Evolutionary conservation across 176 grass and related monocot species (phyloP).

Genomic region (Luzula sylvatica): DNA sequence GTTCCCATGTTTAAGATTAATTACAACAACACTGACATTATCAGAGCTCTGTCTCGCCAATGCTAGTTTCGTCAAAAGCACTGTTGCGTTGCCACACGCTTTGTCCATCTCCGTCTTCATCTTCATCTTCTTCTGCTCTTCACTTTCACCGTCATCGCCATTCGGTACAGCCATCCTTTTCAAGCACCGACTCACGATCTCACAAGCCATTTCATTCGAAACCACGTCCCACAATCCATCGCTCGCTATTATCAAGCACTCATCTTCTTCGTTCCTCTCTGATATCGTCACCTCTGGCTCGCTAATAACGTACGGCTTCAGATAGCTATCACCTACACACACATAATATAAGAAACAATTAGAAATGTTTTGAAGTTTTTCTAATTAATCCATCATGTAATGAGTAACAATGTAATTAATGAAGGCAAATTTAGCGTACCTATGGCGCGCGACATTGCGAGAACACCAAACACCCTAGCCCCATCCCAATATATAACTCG

Average conservation of each 20-base stretch:
- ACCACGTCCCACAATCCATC: constrained; percentile 97
- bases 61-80: constrained; percentile 82
- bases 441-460: constrained; percentile 87
- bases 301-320: constrained; percentile 76
- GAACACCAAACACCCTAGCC: constrained; percentile 76
- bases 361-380: background rate
- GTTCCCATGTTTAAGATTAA: constrained; percentile 43
- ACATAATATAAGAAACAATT: background rate
- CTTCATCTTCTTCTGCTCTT: background rate
- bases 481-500: constrained; percentile 89
- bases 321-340: constrained; percentile 56
- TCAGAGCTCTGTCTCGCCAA: constrained; percentile 58
- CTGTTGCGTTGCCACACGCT: constrained; percentile 47
- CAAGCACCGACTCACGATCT: constrained; percentile 56
- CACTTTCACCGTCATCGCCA: background rate
- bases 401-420: background rate
- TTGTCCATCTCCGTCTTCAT: background rate
- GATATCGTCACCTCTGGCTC: constrained; percentile 76
- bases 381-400: background rate
- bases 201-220: constrained; percentile 69
- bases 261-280: constrained; percentile 61
- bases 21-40: constrained; percentile 70
- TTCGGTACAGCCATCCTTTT: background rate
- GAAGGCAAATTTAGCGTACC: constrained; percentile 2
- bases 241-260: constrained; percentile 75